phyloP scores from a whole-genome alignment of 2,329 filamentous ascomycete species.

The Neoarthrinium moseri region DNA sequence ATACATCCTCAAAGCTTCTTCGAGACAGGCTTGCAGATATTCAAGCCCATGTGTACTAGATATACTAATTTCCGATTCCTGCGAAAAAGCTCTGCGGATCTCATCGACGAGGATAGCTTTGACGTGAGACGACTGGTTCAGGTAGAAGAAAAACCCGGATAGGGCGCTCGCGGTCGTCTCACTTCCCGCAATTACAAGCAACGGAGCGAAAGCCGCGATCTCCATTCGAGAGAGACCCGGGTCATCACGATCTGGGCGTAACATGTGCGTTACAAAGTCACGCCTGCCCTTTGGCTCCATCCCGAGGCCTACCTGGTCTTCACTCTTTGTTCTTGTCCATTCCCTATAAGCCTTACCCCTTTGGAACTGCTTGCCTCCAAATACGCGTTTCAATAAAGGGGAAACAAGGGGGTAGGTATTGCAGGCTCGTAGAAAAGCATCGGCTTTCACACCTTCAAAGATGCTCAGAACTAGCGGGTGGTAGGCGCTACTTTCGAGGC shows the following conservation, averaged over 20 bases:
- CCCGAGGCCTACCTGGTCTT: neutral
- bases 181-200: constrained; percentile 9
- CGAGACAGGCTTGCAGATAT: constrained; percentile 7
- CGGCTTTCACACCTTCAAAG: constrained; percentile 1
- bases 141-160: constrained; percentile 8
- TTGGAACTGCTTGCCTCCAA: neutral
- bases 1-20: constrained; percentile 9
- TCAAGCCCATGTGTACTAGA: neutral
- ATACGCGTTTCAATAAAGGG: neutral
- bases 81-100: neutral
- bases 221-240: neutral
- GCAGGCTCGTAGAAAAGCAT: constrained; percentile 2
- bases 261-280: constrained; percentile 6
- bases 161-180: constrained; percentile 11
- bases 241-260: neutral
- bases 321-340: neutral
- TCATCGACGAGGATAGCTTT: constrained; percentile 5
- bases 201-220: constrained; percentile 10
- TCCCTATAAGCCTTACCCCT: neutral
- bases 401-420: neutral
- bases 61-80: constrained; percentile 4
- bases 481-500: constrained; percentile 5
- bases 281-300: neutral
- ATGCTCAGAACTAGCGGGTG: constrained; percentile 15
- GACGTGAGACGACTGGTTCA: neutral